Conservation (phyloP, 495 filamentous ascomycete genomes). For the Aspergillus heteromorphus region DNA sequence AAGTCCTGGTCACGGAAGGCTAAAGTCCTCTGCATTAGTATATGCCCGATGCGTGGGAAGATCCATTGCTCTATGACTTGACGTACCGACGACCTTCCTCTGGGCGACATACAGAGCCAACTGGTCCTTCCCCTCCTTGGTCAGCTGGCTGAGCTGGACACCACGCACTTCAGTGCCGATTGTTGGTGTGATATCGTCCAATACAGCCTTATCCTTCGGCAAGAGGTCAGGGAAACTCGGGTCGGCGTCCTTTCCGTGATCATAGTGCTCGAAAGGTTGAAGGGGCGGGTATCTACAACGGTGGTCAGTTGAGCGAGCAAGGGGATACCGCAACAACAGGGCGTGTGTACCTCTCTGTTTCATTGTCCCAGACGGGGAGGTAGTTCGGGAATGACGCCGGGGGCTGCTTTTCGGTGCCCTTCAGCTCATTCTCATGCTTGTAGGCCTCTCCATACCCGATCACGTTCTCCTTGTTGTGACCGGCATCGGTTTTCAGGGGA, state of each 20-base stretch:
- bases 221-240: slow-evolving; percentile 49
- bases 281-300: slow-evolving; percentile 38
- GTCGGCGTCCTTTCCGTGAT: slow-evolving; percentile 48
- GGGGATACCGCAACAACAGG: neutral
- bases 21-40: slow-evolving; percentile 13
- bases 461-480: slow-evolving; percentile 60
- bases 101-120: slow-evolving; percentile 54
- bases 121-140: slow-evolving; percentile 49
- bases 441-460: slow-evolving; percentile 46
- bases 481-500: slow-evolving; percentile 34
- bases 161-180: slow-evolving; percentile 53
- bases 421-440: slow-evolving; percentile 35
- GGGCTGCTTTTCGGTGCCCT: slow-evolving; percentile 40
- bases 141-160: slow-evolving; percentile 51
- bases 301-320: neutral
- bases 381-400: slow-evolving; percentile 65
- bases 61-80: neutral
- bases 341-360: slow-evolving; percentile 32
- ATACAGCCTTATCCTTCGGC: slow-evolving; percentile 30
- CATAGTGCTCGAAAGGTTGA: slow-evolving; percentile 41
- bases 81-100: slow-evolving; percentile 50
- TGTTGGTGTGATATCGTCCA: slow-evolving; percentile 48
- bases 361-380: slow-evolving; percentile 68
- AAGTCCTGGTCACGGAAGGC: slow-evolving; percentile 60
- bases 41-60: neutral